These are phyloP conservation scores for Hymenoscyphus scutula DNA, from an alignment of 2,329 filamentous ascomycete genomes.

Conservation along the genomic window DNA sequence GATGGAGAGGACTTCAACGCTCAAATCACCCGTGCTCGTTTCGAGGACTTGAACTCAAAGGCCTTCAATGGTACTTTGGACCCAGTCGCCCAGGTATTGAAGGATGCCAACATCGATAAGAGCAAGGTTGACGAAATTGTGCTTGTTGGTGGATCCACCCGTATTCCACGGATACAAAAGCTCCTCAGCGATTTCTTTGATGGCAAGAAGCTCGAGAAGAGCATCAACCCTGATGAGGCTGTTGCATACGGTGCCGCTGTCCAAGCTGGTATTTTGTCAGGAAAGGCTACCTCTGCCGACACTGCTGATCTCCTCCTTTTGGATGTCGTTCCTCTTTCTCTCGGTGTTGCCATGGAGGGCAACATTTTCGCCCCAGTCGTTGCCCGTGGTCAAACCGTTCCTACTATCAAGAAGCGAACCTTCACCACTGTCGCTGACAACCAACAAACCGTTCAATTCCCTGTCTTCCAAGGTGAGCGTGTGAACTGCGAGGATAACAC, in stretches of 20 bases:
- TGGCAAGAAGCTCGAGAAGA: slow-evolving; percentile 99
- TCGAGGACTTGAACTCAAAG: slow-evolving; percentile 97
- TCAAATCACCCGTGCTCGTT: slow-evolving; percentile 96
- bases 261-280: slow-evolving; percentile 97
- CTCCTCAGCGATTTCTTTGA: slow-evolving; percentile 98
- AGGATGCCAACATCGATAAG: slow-evolving; percentile 89
- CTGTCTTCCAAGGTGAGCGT: slow-evolving; percentile 93
- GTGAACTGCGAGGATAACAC: slow-evolving; percentile 99
- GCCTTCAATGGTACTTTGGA: slow-evolving; percentile 91
- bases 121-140: slow-evolving; percentile 95
- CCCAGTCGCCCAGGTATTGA: slow-evolving; percentile 93
- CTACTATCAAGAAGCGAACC: slow-evolving; percentile 70
- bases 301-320: slow-evolving; percentile 92
- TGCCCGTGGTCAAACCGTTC: slow-evolving; percentile 72
- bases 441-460: slow-evolving; percentile 86
- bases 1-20: slow-evolving; percentile 97
- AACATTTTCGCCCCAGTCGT: slow-evolving; percentile 98
- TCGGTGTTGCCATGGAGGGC: slow-evolving; percentile 99
- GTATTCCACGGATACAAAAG: slow-evolving; percentile 99
- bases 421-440: slow-evolving; percentile 49
- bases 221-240: slow-evolving; percentile 99
- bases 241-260: slow-evolving; percentile 98
- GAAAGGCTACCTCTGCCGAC: slow-evolving; percentile 94
- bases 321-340: slow-evolving; percentile 92
- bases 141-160: slow-evolving; percentile 96